A percentile compares a stretch with the other conserved stretches of the same genome.
Evolutionary conservation across 163 green algal species (phyloP).

Genomic region (Scenedesmus sp.): DNA sequence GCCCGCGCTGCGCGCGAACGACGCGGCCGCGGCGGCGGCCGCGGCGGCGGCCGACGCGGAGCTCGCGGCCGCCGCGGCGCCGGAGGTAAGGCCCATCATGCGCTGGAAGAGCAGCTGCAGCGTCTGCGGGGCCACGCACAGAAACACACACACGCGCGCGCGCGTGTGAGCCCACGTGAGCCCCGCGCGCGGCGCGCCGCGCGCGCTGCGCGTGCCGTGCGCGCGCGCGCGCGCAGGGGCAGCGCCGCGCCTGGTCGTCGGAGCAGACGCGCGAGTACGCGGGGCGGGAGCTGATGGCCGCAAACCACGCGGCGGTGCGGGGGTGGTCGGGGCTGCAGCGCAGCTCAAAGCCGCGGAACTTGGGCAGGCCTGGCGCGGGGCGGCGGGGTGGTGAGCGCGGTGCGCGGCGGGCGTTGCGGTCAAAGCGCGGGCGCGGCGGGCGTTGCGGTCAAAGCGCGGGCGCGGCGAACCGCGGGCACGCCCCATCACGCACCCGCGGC

Average conservation of each 20-base stretch:
- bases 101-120: conserved; percentile 49
- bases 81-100: conserved; percentile 14
- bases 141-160: no score
- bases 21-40: not conserved
- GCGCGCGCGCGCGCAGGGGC: no score
- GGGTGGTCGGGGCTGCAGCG: conserved; percentile 47
- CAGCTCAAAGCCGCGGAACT: conserved; percentile 50
- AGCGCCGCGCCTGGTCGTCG: no score
- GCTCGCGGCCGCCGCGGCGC: conserved; percentile 22
- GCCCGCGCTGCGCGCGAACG: not conserved
- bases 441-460: no score
- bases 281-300: conserved; percentile 48
- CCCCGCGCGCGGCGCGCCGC: no score
- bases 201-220: no score
- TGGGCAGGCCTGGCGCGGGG: conserved; percentile 45
- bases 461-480: not conserved
- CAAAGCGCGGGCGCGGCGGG: no score
- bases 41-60: conserved; percentile 7
- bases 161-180: no score
- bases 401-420: no score
- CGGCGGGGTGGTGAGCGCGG: no score
- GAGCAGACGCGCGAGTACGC: conserved; percentile 53
- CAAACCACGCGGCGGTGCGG: conserved; percentile 50
- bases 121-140: no score
- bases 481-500: conserved; percentile 39